Conservation (phyloP, 306 rosid genomes). For the Gillenia trifoliata region DNA sequence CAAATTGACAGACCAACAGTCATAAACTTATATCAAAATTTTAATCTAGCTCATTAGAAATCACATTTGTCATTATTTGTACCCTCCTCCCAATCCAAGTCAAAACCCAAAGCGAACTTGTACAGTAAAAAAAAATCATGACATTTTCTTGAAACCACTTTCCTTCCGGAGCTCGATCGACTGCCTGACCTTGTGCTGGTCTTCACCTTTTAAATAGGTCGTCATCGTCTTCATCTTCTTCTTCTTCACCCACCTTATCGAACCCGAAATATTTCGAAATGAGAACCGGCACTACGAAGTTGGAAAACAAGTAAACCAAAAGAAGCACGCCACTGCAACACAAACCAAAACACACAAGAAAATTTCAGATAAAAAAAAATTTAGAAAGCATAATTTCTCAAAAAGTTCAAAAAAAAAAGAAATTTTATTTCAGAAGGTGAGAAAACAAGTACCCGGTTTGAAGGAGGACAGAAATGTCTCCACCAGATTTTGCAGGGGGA, state of each 20-base stretch:
- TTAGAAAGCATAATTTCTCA: too few species aligned
- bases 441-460: constrained; percentile 34
- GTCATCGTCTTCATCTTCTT: constrained; percentile 25
- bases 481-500: constrained; percentile 26
- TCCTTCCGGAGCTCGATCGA: too few species aligned
- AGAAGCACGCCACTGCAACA: constrained; percentile 48
- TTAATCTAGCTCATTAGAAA: too few species aligned
- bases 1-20: too few species aligned
- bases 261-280: constrained; percentile 28
- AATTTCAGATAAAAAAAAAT: too few species aligned
- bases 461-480: constrained; percentile 37
- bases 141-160: too few species aligned
- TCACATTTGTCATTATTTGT: too few species aligned
- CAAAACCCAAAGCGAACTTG: too few species aligned
- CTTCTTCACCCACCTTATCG: constrained; percentile 28
- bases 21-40: too few species aligned
- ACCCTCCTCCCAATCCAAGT: too few species aligned
- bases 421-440: not conserved
- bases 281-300: constrained; percentile 50
- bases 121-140: too few species aligned
- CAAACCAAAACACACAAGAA: not conserved
- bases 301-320: constrained; percentile 29
- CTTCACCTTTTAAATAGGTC: not conserved
- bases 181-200: not conserved
- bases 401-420: not conserved